phyloP scores from a whole-genome alignment of 805 yeast genomes.

The Kluyveromyces lactis region DNA sequence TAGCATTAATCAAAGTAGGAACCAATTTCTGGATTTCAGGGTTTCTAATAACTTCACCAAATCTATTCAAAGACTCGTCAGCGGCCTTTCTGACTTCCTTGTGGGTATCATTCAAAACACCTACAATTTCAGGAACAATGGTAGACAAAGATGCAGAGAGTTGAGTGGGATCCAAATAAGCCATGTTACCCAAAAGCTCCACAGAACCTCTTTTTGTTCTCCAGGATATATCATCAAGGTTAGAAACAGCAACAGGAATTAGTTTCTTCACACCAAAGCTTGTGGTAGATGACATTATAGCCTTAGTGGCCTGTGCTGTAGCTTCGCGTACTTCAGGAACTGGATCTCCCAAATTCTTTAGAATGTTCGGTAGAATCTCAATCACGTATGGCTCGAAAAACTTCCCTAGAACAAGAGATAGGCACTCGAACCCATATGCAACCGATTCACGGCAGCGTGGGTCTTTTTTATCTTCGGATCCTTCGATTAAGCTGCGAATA shows the following conservation, averaged over 20 bases:
- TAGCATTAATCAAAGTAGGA: constrained; percentile 80
- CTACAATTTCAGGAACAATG: constrained; percentile 94
- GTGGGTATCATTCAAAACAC: constrained; percentile 89
- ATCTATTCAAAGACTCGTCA: constrained; percentile 74
- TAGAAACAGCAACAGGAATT: constrained; percentile 83
- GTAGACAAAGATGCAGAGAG: constrained; percentile 80
- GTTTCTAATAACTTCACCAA: constrained; percentile 94
- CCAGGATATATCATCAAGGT: constrained; percentile 88
- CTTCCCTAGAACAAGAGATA: constrained; percentile 67
- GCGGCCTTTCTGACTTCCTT: constrained; percentile 97
- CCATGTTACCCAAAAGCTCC: constrained; percentile 94
- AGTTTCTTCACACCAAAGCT: constrained; percentile 84
- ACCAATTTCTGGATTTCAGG: constrained; percentile 94
- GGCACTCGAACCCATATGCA: constrained; percentile 74
- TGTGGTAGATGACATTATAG: constrained; percentile 85
- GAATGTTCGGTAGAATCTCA: constrained; percentile 73
- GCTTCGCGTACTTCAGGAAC: constrained; percentile 82
- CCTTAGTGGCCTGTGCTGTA: constrained; percentile 77
- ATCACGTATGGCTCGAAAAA: constrained; percentile 91
- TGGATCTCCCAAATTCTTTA: constrained; percentile 78
- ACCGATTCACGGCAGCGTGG: constrained; percentile 77
- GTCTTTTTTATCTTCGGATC: constrained; percentile 80
- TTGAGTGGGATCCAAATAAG: constrained; percentile 91
- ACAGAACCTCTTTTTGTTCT: constrained; percentile 95
- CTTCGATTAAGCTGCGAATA: constrained; percentile 65